A percentile compares a stretch with the other conserved stretches of the same genome.
Evolutionary conservation across 768 basidiomycete species (phyloP).

Genomic region (Auricularia sp.): DNA sequence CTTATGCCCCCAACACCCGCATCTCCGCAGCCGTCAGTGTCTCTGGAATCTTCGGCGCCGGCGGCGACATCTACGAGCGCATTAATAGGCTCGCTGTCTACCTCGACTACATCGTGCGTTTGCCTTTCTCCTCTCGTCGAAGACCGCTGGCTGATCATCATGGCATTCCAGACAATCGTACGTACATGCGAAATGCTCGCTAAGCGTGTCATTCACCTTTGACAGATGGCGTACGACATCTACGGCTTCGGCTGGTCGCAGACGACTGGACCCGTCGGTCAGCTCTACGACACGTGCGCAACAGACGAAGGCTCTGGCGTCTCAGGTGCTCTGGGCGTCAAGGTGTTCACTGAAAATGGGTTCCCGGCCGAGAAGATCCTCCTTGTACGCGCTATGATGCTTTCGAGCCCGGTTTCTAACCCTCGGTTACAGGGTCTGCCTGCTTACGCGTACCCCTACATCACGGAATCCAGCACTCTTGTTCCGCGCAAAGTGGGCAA

Average conservation of each 20-base stretch:
- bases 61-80: not conserved
- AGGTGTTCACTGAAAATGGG: not conserved
- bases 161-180: too few relatives aligned
- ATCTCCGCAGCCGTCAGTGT: not conserved
- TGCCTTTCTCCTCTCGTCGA: not conserved
- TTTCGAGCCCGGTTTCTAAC: too few relatives aligned
- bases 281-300: not conserved
- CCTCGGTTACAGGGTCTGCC: not conserved
- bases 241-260: not conserved
- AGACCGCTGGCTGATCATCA: too few relatives aligned
- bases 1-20: not conserved
- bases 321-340: not conserved
- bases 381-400: not conserved
- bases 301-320: not conserved
- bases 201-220: too few relatives aligned
- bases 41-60: not conserved
- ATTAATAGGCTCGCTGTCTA: not conserved
- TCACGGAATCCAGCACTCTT: not conserved
- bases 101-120: not conserved
- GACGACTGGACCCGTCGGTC: not conserved
- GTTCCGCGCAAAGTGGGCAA: not conserved
- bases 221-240: conserved; percentile 1
- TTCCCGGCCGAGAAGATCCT: conserved; percentile 2
- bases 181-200: too few relatives aligned
- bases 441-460: not conserved